A percentile compares a stretch with the other conserved stretches of the same genome.
Evolutionary conservation across 768 basidiomycete species (phyloP).

Genomic region (Leccinum rimulosum): DNA sequence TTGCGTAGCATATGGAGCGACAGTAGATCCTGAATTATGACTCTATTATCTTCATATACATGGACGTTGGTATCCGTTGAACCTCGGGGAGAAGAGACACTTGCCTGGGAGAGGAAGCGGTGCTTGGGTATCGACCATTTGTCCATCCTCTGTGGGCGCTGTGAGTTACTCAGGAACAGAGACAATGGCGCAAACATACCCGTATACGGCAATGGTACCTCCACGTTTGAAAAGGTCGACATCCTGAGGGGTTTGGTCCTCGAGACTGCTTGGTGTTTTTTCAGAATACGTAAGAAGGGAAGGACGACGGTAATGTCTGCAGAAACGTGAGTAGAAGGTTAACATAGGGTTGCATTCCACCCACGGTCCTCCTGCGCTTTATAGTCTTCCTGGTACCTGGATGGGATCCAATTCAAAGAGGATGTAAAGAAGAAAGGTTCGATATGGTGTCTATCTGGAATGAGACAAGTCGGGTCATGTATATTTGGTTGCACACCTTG

Average conservation of each 20-base stretch:
- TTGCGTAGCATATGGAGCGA: conserved; percentile 39
- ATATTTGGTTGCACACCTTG: conserved; percentile 27
- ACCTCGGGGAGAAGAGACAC: not conserved
- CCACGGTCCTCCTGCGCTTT: conserved; percentile 37
- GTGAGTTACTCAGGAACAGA: not conserved
- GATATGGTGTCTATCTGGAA: conserved; percentile 34
- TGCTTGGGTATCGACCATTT: conserved; percentile 31
- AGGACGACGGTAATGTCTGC: conserved; percentile 44
- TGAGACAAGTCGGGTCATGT: not conserved
- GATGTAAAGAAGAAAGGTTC: conserved; percentile 47
- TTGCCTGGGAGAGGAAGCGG: conserved; percentile 26
- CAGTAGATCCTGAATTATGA: conserved; percentile 34
- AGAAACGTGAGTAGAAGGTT: not conserved
- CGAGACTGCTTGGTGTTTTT: conserved; percentile 24
- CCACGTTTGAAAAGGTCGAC: conserved; percentile 12
- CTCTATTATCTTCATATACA: conserved; percentile 11
- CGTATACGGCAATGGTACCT: not conserved
- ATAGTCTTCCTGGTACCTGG: conserved; percentile 39
- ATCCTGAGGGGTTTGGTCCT: conserved; percentile 16
- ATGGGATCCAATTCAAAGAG: conserved; percentile 41
- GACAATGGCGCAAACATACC: conserved; percentile 3
- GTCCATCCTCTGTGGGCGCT: conserved; percentile 11
- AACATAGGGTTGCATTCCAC: conserved; percentile 15
- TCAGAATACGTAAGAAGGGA: conserved; percentile 40
- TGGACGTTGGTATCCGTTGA: not conserved